Conservation (phyloP, 768 basidiomycete species). For the Sistotremastrum niveocremeum region DNA sequence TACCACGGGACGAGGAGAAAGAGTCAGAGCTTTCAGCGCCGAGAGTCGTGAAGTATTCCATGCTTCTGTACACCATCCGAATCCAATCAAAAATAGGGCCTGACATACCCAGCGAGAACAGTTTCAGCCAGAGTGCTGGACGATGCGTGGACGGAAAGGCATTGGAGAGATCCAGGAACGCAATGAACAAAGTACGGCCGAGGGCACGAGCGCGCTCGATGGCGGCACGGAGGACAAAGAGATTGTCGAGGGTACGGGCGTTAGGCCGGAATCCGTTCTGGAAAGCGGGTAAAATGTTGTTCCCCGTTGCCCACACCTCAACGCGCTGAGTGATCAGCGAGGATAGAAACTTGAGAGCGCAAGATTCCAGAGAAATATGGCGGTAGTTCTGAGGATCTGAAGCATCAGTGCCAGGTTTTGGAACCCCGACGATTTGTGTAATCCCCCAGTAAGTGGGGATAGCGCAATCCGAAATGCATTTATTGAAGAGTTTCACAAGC, state of each 20-base stretch:
- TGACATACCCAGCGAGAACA: constrained; percentile 9
- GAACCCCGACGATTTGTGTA: too few species aligned
- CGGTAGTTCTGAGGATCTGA: too few species aligned
- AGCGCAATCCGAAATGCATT: too few species aligned
- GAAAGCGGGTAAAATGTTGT: constrained; percentile 13
- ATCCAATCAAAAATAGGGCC: constrained; percentile 9
- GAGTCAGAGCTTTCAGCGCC: too few species aligned
- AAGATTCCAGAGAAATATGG: too few species aligned
- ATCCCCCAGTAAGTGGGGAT: too few species aligned
- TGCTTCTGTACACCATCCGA: constrained; percentile 4
- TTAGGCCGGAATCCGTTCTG: constrained; percentile 20
- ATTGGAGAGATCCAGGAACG: constrained; percentile 17
- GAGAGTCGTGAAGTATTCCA: constrained; percentile 3
- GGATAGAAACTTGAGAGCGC: too few species aligned
- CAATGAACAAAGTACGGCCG: constrained; percentile 9
- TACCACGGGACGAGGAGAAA: too few species aligned
- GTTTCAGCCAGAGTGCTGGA: constrained; percentile 20
- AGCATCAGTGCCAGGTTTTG: too few species aligned
- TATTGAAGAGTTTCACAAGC: too few species aligned
- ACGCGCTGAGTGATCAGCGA: too few species aligned
- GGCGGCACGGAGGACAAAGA: constrained; percentile 9
- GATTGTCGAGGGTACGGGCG: constrained; percentile 19
- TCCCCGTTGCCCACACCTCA: too few species aligned
- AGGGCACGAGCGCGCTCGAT: constrained; percentile 9
- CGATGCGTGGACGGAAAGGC: constrained; percentile 23